Conservation (phyloP, 2,329 filamentous ascomycete genomes). For the Monilinia fructicola region DNA sequence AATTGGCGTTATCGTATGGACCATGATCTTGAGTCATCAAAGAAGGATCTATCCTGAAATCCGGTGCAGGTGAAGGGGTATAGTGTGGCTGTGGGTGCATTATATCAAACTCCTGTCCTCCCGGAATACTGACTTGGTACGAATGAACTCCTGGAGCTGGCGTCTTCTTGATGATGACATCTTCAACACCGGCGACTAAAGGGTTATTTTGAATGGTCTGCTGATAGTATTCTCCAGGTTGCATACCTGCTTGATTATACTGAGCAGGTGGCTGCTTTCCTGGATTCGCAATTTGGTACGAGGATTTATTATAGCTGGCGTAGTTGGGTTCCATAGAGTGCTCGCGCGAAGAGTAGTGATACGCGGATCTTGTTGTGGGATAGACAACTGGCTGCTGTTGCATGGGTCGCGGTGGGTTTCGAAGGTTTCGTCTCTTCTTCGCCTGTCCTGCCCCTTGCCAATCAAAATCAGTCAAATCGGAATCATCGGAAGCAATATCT, state of each 20-base stretch:
- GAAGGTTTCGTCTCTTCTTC: conserved; percentile 31
- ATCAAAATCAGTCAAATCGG: conserved; percentile 50
- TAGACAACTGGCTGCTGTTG: conserved; percentile 33
- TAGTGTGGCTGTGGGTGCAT: conserved; percentile 29
- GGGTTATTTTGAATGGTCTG: conserved; percentile 35
- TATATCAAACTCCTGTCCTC: conserved; percentile 40
- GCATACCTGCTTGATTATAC: conserved; percentile 45
- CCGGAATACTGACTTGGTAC: conserved; percentile 43
- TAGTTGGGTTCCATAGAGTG: conserved; percentile 35
- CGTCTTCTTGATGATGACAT: conserved; percentile 47
- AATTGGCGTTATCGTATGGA: conserved; percentile 29
- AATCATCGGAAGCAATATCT: conserved; percentile 44
- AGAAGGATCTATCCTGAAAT: conserved; percentile 37
- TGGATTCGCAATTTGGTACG: conserved; percentile 54
- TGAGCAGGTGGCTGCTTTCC: conserved; percentile 49
- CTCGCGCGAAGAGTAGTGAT: conserved; percentile 37
- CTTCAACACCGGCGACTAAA: conserved; percentile 40
- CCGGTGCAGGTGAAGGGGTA: conserved; percentile 20
- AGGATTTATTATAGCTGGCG: conserved; percentile 45
- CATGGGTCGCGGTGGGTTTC: conserved; percentile 25
- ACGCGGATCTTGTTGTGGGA: conserved; percentile 37
- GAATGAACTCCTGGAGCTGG: conserved; percentile 38
- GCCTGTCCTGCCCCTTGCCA: conserved; percentile 41
- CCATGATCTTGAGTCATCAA: conserved; percentile 33
- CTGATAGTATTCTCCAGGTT: conserved; percentile 53